Evolutionary conservation across 495 filamentous ascomycete species (phyloP), one percentile per base, ranked within the genome.

Genomic region (Antarctomyces pellizariae): DNA sequence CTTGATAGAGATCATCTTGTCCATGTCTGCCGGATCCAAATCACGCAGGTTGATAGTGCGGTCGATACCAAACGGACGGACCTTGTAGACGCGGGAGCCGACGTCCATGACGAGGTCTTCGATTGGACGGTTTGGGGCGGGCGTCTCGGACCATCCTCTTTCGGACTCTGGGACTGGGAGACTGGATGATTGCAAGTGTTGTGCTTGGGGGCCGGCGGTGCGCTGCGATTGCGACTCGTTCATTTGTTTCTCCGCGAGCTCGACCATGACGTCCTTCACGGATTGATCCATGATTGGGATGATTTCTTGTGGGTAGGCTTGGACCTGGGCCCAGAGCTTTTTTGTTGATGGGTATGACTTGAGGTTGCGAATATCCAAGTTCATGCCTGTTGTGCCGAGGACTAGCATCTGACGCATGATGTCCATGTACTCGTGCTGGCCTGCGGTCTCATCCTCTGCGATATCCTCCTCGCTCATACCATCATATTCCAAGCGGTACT

Each of bases 1-100:
- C 50, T 95, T 99, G 49, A 99, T 74, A 42, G 72, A 79, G 35
- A 99, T 65, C 32, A 99, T 62, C 49, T 90, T 91, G 57, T 95
- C 89, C 65, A 91, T 89, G 42, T 92, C 79, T 67, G 28, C 20
- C 11, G 86, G 86, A 45, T 95, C 91, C 24, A 99, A 62, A 34
- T 95, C 84, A 48, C 86, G 66, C 59, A 99, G 70, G 39, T 99
- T 99, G 37, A 83, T 71, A 1, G 69, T 71, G 25, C 69, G 51
- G 39, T 92, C 82, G 10, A 92, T 47, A n/a, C 82, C 82, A 45
- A 75, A 95, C 4, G 80, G 82, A 34, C 89, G 65, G 5, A 89
- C 78, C 40, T 82, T 71, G 47, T 80, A 95, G 8, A 62, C 13
- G 17, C 26, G 17, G 19, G 37, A 33, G 18, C 36, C 35, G 22